Conservation (phyloP, 2,329 filamentous ascomycete genomes). For the Elsinoe arachidis region DNA sequence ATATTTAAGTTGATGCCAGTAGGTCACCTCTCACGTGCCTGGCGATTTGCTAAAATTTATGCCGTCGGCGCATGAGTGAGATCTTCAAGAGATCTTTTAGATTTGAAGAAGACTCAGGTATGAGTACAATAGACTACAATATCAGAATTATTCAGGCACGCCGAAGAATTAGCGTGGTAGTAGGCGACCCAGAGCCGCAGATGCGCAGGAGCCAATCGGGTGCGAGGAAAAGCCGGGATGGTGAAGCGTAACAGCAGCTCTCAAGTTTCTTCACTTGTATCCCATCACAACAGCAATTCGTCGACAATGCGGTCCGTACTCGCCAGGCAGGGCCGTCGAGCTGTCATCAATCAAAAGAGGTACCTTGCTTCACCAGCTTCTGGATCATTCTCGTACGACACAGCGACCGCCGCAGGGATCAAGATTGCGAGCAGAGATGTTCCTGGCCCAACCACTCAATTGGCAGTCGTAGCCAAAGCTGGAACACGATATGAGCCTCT, state of each 20-base stretch:
- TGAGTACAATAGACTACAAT: not conserved
- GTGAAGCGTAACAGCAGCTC: not conserved
- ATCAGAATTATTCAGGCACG: not conserved
- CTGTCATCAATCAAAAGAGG: constrained; percentile 52
- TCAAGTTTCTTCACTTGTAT: constrained; percentile 14
- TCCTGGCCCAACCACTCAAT: constrained; percentile 77
- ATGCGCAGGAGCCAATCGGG: not conserved
- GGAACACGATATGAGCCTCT: constrained; percentile 86
- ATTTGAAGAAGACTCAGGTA: not conserved
- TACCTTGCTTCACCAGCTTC: constrained; percentile 59
- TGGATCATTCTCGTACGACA: constrained; percentile 78
- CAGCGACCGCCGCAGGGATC: constrained; percentile 74
- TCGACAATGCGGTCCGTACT: constrained; percentile 55
- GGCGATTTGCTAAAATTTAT: not conserved
- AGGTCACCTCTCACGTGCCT: constrained; percentile 29
- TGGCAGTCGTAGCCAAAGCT: constrained; percentile 87
- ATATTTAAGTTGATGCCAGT: constrained; percentile 19
- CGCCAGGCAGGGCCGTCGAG: constrained; percentile 55
- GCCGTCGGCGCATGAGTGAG: constrained; percentile 23
- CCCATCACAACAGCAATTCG: constrained; percentile 19
- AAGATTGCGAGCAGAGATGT: constrained; percentile 90
- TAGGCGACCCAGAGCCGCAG: not conserved
- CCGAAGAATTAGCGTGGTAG: too few relatives aligned
- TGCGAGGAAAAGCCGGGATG: not conserved
- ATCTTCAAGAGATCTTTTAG: not conserved